Evolutionary conservation across 2,329 filamentous ascomycete species (phyloP).

Genomic region (Aphanocladium album): DNA sequence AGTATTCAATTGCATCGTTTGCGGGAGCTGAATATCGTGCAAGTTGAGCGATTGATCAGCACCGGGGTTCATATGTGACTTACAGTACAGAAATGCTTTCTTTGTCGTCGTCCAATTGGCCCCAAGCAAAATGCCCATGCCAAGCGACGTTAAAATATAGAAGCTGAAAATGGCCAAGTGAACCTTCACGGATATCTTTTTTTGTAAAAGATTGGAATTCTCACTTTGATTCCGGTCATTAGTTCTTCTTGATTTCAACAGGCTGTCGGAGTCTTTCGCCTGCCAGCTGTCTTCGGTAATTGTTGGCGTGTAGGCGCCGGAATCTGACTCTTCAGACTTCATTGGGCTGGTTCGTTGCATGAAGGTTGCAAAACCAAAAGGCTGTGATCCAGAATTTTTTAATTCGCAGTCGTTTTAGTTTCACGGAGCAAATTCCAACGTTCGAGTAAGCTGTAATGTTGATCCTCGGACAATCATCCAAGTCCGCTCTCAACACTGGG

Average conservation of each 20-base stretch:
- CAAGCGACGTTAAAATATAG: neutral
- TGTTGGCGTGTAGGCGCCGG: constrained; percentile 1
- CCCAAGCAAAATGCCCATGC: neutral
- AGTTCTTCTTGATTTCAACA: neutral
- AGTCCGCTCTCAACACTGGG: no score
- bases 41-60: neutral
- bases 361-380: neutral
- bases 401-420: neutral
- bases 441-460: no score
- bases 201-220: neutral
- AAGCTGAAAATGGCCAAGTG: constrained; percentile 9
- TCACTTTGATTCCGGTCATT: neutral
- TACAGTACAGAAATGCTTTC: constrained; percentile 4
- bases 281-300: constrained; percentile 7
- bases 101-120: neutral
- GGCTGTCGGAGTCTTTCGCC: constrained; percentile 1
- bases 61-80: neutral
- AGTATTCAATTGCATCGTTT: constrained; percentile 8
- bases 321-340: constrained; percentile 4
- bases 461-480: no score
- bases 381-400: neutral
- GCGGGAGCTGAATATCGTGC: neutral
- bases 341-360: neutral
- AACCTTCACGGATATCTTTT: neutral
- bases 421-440: no score